A percentile compares a stretch with the other conserved stretches of the same genome.
Evolutionary conservation across 2,329 filamentous ascomycete species (phyloP).

Genomic region (Colletotrichum sidae): DNA sequence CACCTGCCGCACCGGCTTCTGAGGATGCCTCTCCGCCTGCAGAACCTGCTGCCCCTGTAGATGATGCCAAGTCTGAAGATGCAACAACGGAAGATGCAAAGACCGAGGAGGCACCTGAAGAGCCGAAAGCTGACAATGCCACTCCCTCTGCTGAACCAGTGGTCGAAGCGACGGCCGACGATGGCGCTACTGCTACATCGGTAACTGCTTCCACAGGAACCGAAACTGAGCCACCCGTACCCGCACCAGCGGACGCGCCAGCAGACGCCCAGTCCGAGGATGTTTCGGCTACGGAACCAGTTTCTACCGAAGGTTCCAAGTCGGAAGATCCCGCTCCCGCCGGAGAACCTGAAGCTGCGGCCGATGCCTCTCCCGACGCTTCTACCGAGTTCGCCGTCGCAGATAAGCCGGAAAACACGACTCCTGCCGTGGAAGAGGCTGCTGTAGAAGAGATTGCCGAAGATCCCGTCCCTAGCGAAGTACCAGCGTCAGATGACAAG

Average conservation of each 20-base stretch:
- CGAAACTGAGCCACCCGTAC: slow-evolving; percentile 14
- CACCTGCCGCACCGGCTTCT: not conserved
- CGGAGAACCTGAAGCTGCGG: not conserved
- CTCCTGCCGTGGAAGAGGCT: not conserved
- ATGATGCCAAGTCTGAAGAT: not conserved
- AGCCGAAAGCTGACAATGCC: no score
- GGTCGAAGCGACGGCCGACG: no score
- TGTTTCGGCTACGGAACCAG: not conserved
- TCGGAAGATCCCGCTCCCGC: not conserved
- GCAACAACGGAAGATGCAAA: no score
- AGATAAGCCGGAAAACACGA: not conserved
- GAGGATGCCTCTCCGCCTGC: not conserved
- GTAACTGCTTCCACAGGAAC: not conserved
- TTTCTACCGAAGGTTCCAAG: not conserved
- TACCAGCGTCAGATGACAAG: not conserved
- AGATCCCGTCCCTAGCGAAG: not conserved
- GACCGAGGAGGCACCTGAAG: no score
- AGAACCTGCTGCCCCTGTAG: not conserved
- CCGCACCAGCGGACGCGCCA: not conserved
- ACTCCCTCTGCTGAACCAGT: no score
- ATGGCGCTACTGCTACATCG: not conserved
- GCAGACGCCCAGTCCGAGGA: not conserved
- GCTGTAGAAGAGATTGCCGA: not conserved
- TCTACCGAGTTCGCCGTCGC: not conserved
- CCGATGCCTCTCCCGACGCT: not conserved